Percentiles rank a stretch among this genome's conserved stretches.
phyloP scores from a whole-genome alignment of 306 rosid genomes.

The Mucuna pruriens region DNA sequence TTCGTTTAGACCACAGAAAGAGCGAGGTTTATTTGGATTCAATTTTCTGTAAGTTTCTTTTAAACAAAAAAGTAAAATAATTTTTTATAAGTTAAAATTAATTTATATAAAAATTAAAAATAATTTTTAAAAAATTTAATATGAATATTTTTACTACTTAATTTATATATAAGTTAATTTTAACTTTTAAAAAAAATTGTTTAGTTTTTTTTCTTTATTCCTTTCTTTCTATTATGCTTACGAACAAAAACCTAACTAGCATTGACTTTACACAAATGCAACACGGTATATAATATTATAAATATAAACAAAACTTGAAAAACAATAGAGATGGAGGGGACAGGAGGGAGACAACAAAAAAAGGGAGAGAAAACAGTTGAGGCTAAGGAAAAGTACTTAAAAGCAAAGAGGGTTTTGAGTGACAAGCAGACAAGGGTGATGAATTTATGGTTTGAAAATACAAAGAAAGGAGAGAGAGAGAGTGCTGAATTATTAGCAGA shows the following conservation, averaged over 20 bases:
- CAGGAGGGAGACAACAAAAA: background rate
- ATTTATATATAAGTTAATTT: too few species aligned
- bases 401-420: conserved; percentile 24
- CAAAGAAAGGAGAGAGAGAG: background rate
- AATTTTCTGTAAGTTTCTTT: too few species aligned
- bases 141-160: too few species aligned
- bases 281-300: background rate
- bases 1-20: background rate
- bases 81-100: too few species aligned
- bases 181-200: too few species aligned
- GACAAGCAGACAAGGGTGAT: conserved; percentile 41
- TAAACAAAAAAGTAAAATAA: too few species aligned
- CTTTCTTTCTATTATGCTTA: too few species aligned
- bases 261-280: background rate
- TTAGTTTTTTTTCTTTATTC: too few species aligned
- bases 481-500: conserved; percentile 43
- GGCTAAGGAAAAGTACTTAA: background rate
- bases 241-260: too few species aligned
- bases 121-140: too few species aligned
- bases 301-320: background rate
- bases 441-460: conserved; percentile 34
- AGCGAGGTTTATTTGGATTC: too few species aligned
- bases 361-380: background rate
- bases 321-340: conserved; percentile 6
- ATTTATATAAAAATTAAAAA: too few species aligned